Evolutionary conservation across 2,329 filamentous ascomycete genomes (phyloP).

Genomic region (Fusarium udum): DNA sequence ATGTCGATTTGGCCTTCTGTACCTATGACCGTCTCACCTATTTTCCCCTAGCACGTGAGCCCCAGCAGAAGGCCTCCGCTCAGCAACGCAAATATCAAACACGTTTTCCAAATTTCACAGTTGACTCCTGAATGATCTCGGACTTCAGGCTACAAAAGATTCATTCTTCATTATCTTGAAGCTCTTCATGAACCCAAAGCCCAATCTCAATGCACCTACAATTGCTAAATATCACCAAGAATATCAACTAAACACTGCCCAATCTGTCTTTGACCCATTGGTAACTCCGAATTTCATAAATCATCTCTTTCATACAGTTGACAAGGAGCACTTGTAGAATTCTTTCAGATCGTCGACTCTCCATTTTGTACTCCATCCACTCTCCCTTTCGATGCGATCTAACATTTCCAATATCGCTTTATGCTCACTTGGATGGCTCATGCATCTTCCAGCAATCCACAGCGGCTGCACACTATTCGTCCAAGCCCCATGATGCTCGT

Average conservation of each 20-base stretch:
- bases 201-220: background rate
- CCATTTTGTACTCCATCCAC: conserved; percentile 64
- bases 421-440: conserved; percentile 58
- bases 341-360: conserved; percentile 61
- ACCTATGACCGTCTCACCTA: background rate
- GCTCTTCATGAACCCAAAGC: too few relatives aligned
- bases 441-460: conserved; percentile 62
- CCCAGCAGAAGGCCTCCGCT: background rate
- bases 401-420: conserved; percentile 56
- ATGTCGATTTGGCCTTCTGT: too few relatives aligned
- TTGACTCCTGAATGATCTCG: background rate
- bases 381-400: conserved; percentile 60
- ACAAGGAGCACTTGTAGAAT: conserved; percentile 47
- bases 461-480: conserved; percentile 65
- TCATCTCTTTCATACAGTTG: conserved; percentile 1
- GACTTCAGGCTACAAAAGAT: too few relatives aligned
- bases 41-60: conserved; percentile 17
- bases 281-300: background rate
- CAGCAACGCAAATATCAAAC: background rate
- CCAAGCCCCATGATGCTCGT: conserved; percentile 62
- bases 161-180: background rate
- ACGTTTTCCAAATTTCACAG: background rate
- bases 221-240: background rate
- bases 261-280: background rate
- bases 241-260: background rate